These are phyloP conservation scores for Boletus rufocinnamomeus DNA, from an alignment of 768 basidiomycete genomes.

Conservation along the genomic window DNA sequence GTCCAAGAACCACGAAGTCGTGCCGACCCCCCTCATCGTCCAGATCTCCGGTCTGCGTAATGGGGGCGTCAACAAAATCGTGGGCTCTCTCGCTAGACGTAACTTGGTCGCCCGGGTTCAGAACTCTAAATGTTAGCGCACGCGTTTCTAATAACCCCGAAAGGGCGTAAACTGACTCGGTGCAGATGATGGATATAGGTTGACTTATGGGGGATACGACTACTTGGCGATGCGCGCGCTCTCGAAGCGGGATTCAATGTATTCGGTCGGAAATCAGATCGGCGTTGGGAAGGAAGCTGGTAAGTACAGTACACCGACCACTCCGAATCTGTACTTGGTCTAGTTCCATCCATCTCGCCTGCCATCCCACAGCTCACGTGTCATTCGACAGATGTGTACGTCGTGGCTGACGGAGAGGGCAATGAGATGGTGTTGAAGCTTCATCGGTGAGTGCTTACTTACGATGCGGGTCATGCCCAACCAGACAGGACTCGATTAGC, in stretches of 20 bases:
- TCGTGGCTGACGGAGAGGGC: slow-evolving; percentile 84
- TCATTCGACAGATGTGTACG: slow-evolving; percentile 64
- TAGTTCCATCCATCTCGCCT: neutral
- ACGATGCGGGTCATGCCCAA: neutral
- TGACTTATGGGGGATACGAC: slow-evolving; percentile 99
- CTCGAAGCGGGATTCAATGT: slow-evolving; percentile 84
- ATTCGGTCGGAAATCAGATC: slow-evolving; percentile 95
- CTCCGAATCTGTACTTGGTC: neutral
- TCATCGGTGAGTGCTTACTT: slow-evolving; percentile 62
- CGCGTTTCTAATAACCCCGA: neutral
- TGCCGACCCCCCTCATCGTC: slow-evolving; percentile 84
- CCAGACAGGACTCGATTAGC: slow-evolving; percentile 43
- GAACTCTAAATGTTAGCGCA: slow-evolving; percentile 79
- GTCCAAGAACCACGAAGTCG: slow-evolving; percentile 96
- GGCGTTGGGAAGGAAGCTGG: slow-evolving; percentile 99
- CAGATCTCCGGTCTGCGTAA: slow-evolving; percentile 91
- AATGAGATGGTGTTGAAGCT: slow-evolving; percentile 90
- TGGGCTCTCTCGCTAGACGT: slow-evolving; percentile 89
- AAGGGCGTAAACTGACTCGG: slow-evolving; percentile 6
- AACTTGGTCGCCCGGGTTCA: slow-evolving; percentile 88
- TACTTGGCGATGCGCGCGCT: slow-evolving; percentile 92
- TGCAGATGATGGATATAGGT: slow-evolving; percentile 92
- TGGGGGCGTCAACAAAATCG: slow-evolving; percentile 91
- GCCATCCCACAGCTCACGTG: slow-evolving; percentile 5
- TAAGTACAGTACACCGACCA: slow-evolving; percentile 32